A percentile compares a stretch with the other conserved stretches of the same genome.
Conservation (phyloP, 2,329 filamentous ascomycete species). For the Cryphonectria japonica region DNA sequence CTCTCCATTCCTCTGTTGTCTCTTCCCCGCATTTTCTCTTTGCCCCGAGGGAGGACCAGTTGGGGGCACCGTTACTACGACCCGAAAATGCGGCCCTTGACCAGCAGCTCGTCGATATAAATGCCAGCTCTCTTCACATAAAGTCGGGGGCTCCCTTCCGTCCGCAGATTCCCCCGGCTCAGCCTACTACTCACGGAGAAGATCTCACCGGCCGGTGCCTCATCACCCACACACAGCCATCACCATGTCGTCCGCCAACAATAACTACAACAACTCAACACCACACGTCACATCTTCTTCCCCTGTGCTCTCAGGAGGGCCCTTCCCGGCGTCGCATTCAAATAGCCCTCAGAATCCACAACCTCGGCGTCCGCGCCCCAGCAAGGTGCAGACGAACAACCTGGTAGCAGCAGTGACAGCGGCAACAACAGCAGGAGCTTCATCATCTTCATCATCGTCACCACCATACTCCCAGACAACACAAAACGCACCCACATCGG, state of each 20-base stretch:
- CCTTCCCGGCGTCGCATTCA: constrained; percentile 49
- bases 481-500: constrained; percentile 58
- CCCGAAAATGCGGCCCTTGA: constrained; percentile 38
- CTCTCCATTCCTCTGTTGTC: too few species aligned
- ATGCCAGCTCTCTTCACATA: constrained; percentile 26
- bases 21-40: constrained; percentile 32
- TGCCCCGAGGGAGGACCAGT: constrained; percentile 26
- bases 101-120: constrained; percentile 30
- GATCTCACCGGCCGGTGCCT: constrained; percentile 24
- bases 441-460: neutral
- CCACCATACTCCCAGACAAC: constrained; percentile 43
- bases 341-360: constrained; percentile 40
- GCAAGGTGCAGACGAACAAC: constrained; percentile 53
- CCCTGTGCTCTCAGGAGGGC: constrained; percentile 39
- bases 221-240: constrained; percentile 26
- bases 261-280: constrained; percentile 21
- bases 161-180: constrained; percentile 28
- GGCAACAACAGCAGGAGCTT: neutral
- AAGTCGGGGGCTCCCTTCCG: constrained; percentile 29
- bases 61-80: constrained; percentile 27
- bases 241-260: constrained; percentile 40
- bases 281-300: constrained; percentile 37
- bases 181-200: constrained; percentile 26
- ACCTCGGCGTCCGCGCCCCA: constrained; percentile 49
- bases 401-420: constrained; percentile 23